Evolutionary conservation across 768 basidiomycete genomes (phyloP).

Genomic region (Mycena olivaceomarginata): DNA sequence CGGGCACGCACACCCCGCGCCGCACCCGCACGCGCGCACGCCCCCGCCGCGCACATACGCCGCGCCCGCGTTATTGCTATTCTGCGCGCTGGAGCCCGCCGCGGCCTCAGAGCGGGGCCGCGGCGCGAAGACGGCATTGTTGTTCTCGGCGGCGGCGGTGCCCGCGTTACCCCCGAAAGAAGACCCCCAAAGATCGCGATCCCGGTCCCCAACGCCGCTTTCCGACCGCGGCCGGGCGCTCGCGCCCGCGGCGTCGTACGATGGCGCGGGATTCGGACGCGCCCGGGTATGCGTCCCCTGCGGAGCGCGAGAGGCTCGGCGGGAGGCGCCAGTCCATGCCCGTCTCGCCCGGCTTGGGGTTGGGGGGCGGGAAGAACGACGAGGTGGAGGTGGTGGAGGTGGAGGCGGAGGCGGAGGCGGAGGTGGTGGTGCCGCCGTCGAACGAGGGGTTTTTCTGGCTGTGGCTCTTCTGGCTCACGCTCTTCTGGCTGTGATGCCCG

Average conservation of each 20-base stretch:
- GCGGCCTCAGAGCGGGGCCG: slow-evolving; percentile 27
- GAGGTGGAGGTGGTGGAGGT: no score
- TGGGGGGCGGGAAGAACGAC: slow-evolving; percentile 15
- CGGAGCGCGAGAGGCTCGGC: slow-evolving; percentile 35
- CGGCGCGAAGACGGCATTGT: background rate
- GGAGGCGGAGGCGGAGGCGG: no score
- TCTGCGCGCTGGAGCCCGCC: background rate
- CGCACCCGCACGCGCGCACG: slow-evolving; percentile 71
- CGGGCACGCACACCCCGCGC: slow-evolving; percentile 77
- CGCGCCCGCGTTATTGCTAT: no score
- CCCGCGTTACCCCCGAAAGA: background rate
- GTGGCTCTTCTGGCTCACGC: slow-evolving; percentile 31
- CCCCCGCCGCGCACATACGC: slow-evolving; percentile 36
- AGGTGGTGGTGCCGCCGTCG: slow-evolving; percentile 24
- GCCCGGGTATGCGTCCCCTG: background rate
- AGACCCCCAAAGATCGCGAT: no score
- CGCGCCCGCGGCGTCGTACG: background rate
- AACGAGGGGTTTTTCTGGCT: slow-evolving; percentile 31
- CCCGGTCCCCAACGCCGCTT: background rate
- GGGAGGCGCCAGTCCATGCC: slow-evolving; percentile 38
- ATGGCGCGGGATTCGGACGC: background rate
- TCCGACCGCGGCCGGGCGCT: slow-evolving; percentile 13
- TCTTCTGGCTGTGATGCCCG: background rate
- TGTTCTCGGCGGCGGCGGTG: background rate
- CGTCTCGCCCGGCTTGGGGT: background rate